phyloP scores from a whole-genome alignment of 345 rosid genomes.

The Brassica incana region DNA sequence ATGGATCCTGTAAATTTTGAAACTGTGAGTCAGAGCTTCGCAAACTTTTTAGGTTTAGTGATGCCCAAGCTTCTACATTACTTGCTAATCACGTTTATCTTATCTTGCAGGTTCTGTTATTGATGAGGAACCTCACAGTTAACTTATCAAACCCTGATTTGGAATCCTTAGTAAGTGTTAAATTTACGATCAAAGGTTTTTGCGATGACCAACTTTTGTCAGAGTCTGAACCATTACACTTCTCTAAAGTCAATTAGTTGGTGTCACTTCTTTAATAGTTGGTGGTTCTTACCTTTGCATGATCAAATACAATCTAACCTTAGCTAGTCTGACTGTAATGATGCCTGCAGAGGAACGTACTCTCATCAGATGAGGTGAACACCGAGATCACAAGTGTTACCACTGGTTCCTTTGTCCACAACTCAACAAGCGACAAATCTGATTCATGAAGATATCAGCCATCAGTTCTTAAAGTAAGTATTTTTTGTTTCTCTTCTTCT shows the following conservation, averaged over 20 bases:
- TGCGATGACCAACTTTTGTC: constrained; percentile 1
- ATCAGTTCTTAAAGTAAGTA: constrained; percentile 26
- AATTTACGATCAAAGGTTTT: constrained; percentile 3
- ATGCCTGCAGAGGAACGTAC: constrained; percentile 49
- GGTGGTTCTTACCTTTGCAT: background rate
- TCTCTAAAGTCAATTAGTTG: background rate
- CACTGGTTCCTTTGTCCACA: constrained; percentile 37
- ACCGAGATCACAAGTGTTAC: constrained; percentile 43
- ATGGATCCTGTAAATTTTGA: constrained; percentile 97
- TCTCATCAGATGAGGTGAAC: constrained; percentile 50
- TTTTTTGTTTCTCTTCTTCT: background rate
- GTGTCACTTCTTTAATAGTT: background rate
- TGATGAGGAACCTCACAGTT: constrained; percentile 87
- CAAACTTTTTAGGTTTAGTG: background rate
- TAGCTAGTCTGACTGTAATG: constrained; percentile 44
- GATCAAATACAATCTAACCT: constrained; percentile 29
- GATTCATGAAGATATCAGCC: constrained; percentile 33
- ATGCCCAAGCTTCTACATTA: constrained; percentile 5
- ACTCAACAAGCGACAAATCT: constrained; percentile 45
- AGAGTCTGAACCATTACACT: constrained; percentile 4
- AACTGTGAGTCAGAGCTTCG: constrained; percentile 58
- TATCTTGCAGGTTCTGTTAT: constrained; percentile 69
- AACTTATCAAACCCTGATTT: constrained; percentile 87
- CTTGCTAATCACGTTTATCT: background rate
- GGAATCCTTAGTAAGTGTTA: constrained; percentile 76